A percentile compares a stretch with the other conserved stretches of the same genome.
Evolutionary conservation across 331 rosid species (phyloP).

Genomic region (Stylosanthes scabra): DNA sequence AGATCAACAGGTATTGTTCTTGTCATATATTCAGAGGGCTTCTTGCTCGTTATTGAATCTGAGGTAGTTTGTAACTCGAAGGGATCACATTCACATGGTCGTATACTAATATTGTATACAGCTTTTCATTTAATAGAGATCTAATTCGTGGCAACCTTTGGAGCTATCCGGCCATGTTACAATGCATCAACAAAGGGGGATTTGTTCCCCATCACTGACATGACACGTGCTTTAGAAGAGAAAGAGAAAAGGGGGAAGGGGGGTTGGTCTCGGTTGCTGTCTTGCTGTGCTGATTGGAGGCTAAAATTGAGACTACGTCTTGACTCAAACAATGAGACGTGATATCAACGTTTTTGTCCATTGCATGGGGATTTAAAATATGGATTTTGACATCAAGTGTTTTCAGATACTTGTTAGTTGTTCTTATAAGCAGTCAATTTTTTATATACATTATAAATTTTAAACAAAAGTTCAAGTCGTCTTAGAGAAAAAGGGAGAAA

Average conservation of each 20-base stretch:
- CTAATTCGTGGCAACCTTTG: slow-evolving; percentile 18
- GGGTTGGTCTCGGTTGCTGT: neutral
- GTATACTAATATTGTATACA: slow-evolving; percentile 31
- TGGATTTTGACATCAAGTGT: too few species aligned
- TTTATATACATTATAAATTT: too few species aligned
- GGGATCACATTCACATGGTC: slow-evolving; percentile 38
- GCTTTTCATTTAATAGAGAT: slow-evolving; percentile 30
- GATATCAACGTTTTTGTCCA: neutral
- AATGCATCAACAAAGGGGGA: slow-evolving; percentile 24
- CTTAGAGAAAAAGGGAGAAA: too few species aligned
- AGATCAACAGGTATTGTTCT: slow-evolving; percentile 43
- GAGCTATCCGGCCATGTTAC: slow-evolving; percentile 16
- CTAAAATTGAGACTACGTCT: slow-evolving; percentile 1
- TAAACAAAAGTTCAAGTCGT: too few species aligned
- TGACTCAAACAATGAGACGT: slow-evolving; percentile 20
- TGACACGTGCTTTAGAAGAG: slow-evolving; percentile 24
- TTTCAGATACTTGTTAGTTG: too few species aligned
- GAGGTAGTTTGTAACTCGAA: slow-evolving; percentile 20
- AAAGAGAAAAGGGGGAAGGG: too few species aligned
- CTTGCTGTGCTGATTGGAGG: slow-evolving; percentile 29
- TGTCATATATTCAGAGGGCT: slow-evolving; percentile 36
- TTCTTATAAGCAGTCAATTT: too few species aligned
- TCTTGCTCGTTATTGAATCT: slow-evolving; percentile 41
- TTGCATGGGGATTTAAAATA: neutral
- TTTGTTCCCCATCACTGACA: slow-evolving; percentile 43